A percentile compares a stretch with the other conserved stretches of the same genome.
Conservation (phyloP, 106 monocot genomes). For the Ottelia alismoides region DNA sequence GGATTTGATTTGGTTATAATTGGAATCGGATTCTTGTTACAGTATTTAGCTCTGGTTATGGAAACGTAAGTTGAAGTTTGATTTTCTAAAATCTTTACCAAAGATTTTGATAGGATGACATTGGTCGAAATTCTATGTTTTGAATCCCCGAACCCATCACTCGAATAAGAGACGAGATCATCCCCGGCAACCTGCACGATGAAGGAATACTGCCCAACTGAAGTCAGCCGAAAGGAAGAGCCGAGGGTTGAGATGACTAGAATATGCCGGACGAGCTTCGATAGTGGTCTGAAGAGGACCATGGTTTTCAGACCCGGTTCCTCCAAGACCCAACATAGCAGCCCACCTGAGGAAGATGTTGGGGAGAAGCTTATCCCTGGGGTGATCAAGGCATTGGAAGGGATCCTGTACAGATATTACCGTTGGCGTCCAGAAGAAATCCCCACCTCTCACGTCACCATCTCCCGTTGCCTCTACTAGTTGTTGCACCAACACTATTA, state of each 20-base stretch:
- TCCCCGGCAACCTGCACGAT: constrained; percentile 65
- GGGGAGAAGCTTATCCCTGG: constrained; percentile 30
- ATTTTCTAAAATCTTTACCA: too few relatives aligned
- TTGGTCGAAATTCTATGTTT: too few relatives aligned
- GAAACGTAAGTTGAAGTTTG: too few relatives aligned
- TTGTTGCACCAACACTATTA: neutral
- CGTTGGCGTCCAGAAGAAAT: constrained; percentile 27
- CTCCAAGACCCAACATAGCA: constrained; percentile 34
- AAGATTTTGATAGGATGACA: too few relatives aligned
- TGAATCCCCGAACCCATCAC: too few relatives aligned
- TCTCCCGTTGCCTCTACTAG: neutral
- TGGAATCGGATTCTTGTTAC: too few relatives aligned
- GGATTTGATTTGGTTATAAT: too few relatives aligned
- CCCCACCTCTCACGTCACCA: neutral
- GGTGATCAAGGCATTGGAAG: constrained; percentile 18
- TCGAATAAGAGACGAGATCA: constrained; percentile 87
- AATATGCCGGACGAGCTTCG: constrained; percentile 24
- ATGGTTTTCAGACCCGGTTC: constrained; percentile 26
- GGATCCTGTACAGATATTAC: constrained; percentile 24
- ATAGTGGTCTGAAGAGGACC: constrained; percentile 51
- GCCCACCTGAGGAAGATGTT: constrained; percentile 35
- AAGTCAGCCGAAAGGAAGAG: constrained; percentile 67
- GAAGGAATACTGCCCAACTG: constrained; percentile 29
- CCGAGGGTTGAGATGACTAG: constrained; percentile 25
- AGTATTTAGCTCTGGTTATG: too few relatives aligned